A percentile compares a stretch with the other conserved stretches of the same genome.
Evolutionary conservation across 768 basidiomycete genomes (phyloP).

Genomic region (Hygrophorus russula): DNA sequence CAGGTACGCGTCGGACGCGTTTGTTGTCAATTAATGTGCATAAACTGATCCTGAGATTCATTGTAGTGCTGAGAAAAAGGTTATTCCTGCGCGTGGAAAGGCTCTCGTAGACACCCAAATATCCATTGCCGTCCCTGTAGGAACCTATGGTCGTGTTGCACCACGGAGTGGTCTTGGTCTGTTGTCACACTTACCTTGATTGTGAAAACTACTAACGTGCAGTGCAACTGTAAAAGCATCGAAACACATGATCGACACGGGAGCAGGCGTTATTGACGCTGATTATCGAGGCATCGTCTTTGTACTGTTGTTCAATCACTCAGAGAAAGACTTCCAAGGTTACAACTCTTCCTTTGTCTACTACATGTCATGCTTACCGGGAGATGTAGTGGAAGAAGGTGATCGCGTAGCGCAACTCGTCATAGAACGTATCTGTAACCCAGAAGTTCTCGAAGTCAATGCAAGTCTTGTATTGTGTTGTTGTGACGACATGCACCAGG

Average conservation of each 20-base stretch:
- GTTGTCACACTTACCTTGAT: background rate
- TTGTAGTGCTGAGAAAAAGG: conserved; percentile 70
- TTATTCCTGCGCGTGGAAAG: conserved; percentile 82
- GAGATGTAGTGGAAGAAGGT: conserved; percentile 66
- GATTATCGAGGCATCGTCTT: conserved; percentile 91
- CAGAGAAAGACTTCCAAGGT: conserved; percentile 86
- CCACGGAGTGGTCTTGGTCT: conserved; percentile 90
- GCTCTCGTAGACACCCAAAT: conserved; percentile 86
- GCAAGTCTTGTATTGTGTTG: conserved; percentile 36
- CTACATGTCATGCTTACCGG: background rate
- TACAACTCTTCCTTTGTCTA: conserved; percentile 4
- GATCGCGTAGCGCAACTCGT: conserved; percentile 96
- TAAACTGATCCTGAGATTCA: conserved; percentile 2
- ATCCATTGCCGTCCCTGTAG: conserved; percentile 86
- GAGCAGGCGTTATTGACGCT: conserved; percentile 94
- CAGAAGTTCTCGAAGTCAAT: conserved; percentile 77
- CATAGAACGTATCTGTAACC: conserved; percentile 80
- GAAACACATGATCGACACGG: conserved; percentile 97
- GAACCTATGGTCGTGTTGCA: conserved; percentile 94
- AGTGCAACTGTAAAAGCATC: conserved; percentile 43
- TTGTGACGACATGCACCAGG: conserved; percentile 2
- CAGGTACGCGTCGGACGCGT: conserved; percentile 40
- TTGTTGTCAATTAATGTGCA: background rate
- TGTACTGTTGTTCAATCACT: conserved; percentile 87
- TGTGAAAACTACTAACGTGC: background rate